Evolutionary conservation across 179 eudicot species (phyloP).

Genomic region (Beta lomatogona): DNA sequence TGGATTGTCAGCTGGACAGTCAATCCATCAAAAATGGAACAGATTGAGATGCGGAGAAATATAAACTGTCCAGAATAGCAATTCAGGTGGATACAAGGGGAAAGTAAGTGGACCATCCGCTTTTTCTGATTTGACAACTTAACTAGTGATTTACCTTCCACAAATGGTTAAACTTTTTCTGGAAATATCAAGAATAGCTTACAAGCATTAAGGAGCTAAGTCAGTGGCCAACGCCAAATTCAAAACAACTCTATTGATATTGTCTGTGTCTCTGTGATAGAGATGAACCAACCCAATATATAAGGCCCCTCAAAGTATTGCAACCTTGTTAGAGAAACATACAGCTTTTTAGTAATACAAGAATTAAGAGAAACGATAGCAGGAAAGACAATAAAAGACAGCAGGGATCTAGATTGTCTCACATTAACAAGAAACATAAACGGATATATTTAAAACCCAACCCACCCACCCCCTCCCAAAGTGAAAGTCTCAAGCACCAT

Average conservation of each 20-base stretch:
- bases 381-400: no score
- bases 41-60: not conserved
- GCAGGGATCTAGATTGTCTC: no score
- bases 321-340: not conserved
- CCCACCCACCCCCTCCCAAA: no score
- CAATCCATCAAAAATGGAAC: not conserved
- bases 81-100: not conserved
- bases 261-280: not conserved
- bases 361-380: not conserved
- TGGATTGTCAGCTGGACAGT: not conserved
- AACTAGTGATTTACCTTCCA: not conserved
- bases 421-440: not conserved
- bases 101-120: not conserved
- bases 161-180: not conserved
- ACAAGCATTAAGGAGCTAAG: no score
- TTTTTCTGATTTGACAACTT: not conserved
- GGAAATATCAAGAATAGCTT: not conserved
- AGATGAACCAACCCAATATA: not conserved
- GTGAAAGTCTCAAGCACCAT: not conserved
- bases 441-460: not conserved
- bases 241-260: not conserved
- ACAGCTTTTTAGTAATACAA: not conserved
- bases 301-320: not conserved
- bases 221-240: not conserved
- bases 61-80: not conserved